These are phyloP conservation scores for Selenicereus undatus DNA, from an alignment of 148 eudicot species.

Conservation along the genomic window DNA sequence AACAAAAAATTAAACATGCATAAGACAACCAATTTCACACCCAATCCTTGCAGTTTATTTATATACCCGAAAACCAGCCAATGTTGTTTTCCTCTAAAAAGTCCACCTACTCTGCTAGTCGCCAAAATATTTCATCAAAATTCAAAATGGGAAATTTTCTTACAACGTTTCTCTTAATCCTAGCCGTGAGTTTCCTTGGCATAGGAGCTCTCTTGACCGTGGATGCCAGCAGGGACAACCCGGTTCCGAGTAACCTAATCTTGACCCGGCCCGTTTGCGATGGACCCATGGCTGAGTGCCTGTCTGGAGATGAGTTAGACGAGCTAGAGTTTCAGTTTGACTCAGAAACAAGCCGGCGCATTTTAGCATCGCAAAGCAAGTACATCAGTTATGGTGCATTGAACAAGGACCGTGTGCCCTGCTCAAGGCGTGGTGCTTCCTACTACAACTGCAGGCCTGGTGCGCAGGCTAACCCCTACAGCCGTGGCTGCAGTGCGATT, in stretches of 20 bases:
- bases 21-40: not conserved
- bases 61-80: constrained; percentile 8
- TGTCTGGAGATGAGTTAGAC: constrained; percentile 26
- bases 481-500: constrained; percentile 62
- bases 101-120: not conserved
- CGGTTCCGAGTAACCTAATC: constrained; percentile 1
- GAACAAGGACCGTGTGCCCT: constrained; percentile 49
- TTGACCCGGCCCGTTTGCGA: constrained; percentile 19
- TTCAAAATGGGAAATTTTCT: constrained; percentile 8
- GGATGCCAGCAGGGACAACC: constrained; percentile 16
- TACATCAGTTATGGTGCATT: constrained; percentile 62
- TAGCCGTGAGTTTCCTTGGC: constrained; percentile 24
- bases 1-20: constrained; percentile 18
- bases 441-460: constrained; percentile 65
- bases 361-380: constrained; percentile 13
- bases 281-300: constrained; percentile 34
- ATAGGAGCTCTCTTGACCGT: constrained; percentile 19
- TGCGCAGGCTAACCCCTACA: constrained; percentile 60
- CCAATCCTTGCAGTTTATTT: not conserved
- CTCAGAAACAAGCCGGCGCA: constrained; percentile 28
- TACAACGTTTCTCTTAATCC: constrained; percentile 16
- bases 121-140: not conserved
- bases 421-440: constrained; percentile 63
- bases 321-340: constrained; percentile 19
- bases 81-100: not conserved